A percentile compares a stretch with the other conserved stretches of the same genome.
phyloP scores from a whole-genome alignment of 345 rosid genomes.

The Erodium maritimum region DNA sequence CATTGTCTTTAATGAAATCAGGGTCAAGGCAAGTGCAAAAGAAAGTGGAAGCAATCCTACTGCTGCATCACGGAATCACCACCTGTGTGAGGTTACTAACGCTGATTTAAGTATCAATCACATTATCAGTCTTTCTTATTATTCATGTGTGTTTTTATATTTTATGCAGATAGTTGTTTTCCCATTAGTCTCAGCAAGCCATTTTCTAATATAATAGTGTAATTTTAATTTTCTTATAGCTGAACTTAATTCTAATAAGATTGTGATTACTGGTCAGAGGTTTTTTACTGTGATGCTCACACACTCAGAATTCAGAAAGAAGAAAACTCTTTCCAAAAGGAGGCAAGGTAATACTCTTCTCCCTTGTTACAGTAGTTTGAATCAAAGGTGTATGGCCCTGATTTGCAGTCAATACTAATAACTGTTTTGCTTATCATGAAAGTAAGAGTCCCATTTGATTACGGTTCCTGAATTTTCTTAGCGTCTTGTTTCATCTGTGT shows the following conservation, averaged over 20 bases:
- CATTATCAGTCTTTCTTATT: background rate
- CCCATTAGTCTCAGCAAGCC: constrained; percentile 71
- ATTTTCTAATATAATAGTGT: no score
- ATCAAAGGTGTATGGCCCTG: background rate
- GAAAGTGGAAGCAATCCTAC: constrained; percentile 89
- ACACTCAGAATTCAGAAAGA: constrained; percentile 58
- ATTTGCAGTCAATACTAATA: background rate
- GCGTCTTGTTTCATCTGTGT: constrained; percentile 8
- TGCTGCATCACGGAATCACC: constrained; percentile 72
- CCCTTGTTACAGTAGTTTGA: constrained; percentile 5
- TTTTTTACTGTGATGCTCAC: constrained; percentile 90
- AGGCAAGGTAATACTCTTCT: constrained; percentile 46
- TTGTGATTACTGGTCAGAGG: constrained; percentile 35
- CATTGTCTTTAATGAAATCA: constrained; percentile 22
- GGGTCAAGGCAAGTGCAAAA: constrained; percentile 68
- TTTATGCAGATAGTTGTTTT: constrained; percentile 56
- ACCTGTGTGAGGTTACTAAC: constrained; percentile 71
- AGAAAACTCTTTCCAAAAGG: constrained; percentile 61
- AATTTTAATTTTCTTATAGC: no score
- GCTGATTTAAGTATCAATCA: background rate
- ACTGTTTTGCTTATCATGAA: no score
- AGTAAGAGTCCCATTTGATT: no score
- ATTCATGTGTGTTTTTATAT: constrained; percentile 2
- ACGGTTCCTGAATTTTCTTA: no score
- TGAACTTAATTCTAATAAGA: background rate